Evolutionary conservation across 768 basidiomycete genomes (phyloP).

Genomic region (Pulveroboletus sp.): DNA sequence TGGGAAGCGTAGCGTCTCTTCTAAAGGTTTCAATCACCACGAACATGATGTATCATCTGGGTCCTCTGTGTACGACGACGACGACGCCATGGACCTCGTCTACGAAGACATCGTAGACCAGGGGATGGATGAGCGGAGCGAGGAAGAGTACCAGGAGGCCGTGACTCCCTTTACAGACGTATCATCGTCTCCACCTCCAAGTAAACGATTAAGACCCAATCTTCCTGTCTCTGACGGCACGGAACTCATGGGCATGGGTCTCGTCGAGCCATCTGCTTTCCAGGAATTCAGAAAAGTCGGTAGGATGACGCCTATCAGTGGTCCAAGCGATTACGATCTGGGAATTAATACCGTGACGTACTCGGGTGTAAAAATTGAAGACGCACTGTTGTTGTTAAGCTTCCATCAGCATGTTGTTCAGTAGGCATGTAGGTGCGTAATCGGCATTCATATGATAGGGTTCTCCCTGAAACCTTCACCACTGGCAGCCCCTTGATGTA

Average conservation of each 20-base stretch:
- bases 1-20: slow-evolving; percentile 40
- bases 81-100: slow-evolving; percentile 51
- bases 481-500: slow-evolving; percentile 15
- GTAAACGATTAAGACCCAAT: slow-evolving; percentile 29
- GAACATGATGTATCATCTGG: slow-evolving; percentile 54
- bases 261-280: slow-evolving; percentile 40
- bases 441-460: not conserved
- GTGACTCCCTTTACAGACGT: slow-evolving; percentile 66
- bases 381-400: slow-evolving; percentile 67
- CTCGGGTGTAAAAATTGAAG: slow-evolving; percentile 64
- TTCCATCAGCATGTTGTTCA: slow-evolving; percentile 68
- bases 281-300: slow-evolving; percentile 48
- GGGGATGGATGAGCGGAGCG: slow-evolving; percentile 51
- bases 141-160: slow-evolving; percentile 71
- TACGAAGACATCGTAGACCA: slow-evolving; percentile 41
- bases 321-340: slow-evolving; percentile 23
- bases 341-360: slow-evolving; percentile 31
- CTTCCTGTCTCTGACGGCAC: slow-evolving; percentile 28
- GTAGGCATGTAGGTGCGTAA: slow-evolving; percentile 33
- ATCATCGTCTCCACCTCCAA: slow-evolving; percentile 37
- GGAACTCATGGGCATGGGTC: slow-evolving; percentile 33
- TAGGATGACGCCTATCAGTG: slow-evolving; percentile 18
- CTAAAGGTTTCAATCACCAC: slow-evolving; percentile 35
- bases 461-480: slow-evolving; percentile 9
- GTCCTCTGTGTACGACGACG: slow-evolving; percentile 43